Evolutionary conservation across 768 basidiomycete genomes (phyloP).

Genomic region (Kondoa malvinella): DNA sequence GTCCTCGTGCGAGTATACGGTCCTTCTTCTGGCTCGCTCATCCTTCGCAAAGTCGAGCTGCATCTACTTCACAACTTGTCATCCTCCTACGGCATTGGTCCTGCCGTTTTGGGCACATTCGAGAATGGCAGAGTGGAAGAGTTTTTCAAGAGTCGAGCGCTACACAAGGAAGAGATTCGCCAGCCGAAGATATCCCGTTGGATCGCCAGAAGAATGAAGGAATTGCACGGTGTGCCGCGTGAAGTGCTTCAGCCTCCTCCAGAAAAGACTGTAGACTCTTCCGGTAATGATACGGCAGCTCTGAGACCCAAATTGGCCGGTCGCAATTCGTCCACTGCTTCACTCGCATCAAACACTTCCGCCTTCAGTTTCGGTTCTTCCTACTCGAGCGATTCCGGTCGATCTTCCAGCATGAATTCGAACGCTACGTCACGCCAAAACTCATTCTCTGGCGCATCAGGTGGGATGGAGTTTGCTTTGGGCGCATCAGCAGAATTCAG

Average conservation of each 20-base stretch:
- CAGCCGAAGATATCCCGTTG: constrained; percentile 58
- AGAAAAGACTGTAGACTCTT: constrained; percentile 27
- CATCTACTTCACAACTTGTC: constrained; percentile 77
- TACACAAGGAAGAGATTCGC: constrained; percentile 60
- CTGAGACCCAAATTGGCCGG: not conserved
- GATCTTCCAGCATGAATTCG: constrained; percentile 2
- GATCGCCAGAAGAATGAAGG: constrained; percentile 89
- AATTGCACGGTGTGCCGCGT: constrained; percentile 82
- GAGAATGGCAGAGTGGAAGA: constrained; percentile 89
- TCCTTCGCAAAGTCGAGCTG: constrained; percentile 73
- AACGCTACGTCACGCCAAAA: not conserved
- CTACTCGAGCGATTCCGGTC: constrained; percentile 17
- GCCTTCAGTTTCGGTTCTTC: constrained; percentile 23
- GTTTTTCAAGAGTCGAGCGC: constrained; percentile 73
- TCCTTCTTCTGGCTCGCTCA: constrained; percentile 62
- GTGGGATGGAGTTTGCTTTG: not conserved
- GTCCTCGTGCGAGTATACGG: constrained; percentile 85
- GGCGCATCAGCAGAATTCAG: constrained; percentile 4
- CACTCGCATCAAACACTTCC: constrained; percentile 21
- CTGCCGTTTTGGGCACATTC: constrained; percentile 84
- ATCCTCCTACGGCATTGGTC: constrained; percentile 70
- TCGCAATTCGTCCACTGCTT: constrained; percentile 13
- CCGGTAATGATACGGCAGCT: not conserved
- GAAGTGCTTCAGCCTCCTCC: constrained; percentile 42
- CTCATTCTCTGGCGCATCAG: not conserved